Percentiles rank a stretch among this genome's conserved stretches.
Conservation (phyloP, 768 basidiomycete species). For the Lactarius quietus region DNA sequence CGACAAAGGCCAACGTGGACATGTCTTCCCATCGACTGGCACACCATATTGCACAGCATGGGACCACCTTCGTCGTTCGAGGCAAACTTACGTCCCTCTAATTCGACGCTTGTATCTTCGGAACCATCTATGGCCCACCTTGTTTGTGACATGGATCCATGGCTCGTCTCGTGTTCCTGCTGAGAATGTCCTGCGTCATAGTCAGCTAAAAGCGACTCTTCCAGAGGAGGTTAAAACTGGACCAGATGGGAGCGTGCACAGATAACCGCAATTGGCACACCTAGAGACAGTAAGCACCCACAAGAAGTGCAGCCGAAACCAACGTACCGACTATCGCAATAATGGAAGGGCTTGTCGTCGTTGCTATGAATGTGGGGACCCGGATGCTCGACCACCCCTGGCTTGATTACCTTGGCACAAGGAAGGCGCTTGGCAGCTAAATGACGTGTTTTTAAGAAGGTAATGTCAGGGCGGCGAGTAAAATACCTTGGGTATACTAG, state of each 20-base stretch:
- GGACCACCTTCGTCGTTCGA: slow-evolving; percentile 54
- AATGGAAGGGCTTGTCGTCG: slow-evolving; percentile 47
- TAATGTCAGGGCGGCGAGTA: not conserved
- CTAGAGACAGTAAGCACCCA: slow-evolving; percentile 29
- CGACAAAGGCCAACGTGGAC: slow-evolving; percentile 55
- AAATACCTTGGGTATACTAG: slow-evolving; percentile 52
- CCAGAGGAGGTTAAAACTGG: slow-evolving; percentile 2
- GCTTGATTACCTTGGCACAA: slow-evolving; percentile 45
- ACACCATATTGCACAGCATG: slow-evolving; percentile 59
- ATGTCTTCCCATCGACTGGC: slow-evolving; percentile 52
- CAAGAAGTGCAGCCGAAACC: not conserved
- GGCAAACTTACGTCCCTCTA: slow-evolving; percentile 53
- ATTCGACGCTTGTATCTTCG: slow-evolving; percentile 47
- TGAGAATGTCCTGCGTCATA: slow-evolving; percentile 50
- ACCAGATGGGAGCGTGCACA: slow-evolving; percentile 56
- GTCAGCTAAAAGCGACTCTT: not conserved
- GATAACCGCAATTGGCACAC: slow-evolving; percentile 53
- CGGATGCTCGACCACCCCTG: slow-evolving; percentile 40
- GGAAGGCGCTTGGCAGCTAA: slow-evolving; percentile 47
- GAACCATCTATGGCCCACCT: slow-evolving; percentile 55
- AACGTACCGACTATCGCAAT: slow-evolving; percentile 46
- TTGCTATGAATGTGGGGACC: slow-evolving; percentile 49
- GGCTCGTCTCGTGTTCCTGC: slow-evolving; percentile 56
- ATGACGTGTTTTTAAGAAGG: not conserved
- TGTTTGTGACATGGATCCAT: slow-evolving; percentile 59